Conservation (phyloP, 208 protist genomes). For the Borovskyia barvae region DNA sequence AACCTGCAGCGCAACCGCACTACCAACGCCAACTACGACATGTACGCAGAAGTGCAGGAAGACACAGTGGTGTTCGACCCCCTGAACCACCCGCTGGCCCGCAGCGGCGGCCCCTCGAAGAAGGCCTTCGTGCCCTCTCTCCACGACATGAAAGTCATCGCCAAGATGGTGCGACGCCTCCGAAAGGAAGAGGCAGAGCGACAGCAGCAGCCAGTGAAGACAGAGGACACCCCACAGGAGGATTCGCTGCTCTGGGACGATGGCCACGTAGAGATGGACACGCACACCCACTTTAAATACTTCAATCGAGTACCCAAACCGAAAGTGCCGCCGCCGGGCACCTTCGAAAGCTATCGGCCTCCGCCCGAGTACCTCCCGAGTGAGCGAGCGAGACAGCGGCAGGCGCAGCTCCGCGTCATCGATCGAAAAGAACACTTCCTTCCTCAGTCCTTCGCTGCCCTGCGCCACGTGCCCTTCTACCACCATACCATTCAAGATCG, state of each 20-base stretch:
- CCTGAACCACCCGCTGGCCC: conserved; percentile 91
- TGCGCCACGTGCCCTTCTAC: conserved; percentile 96
- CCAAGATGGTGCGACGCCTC: conserved; percentile 87
- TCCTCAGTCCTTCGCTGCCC: conserved; percentile 88
- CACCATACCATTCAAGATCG: conserved; percentile 95
- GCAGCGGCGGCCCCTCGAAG: conserved; percentile 82
- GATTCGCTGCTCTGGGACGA: conserved; percentile 81
- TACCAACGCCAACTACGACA: conserved; percentile 84
- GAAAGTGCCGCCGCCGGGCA: conserved; percentile 84
- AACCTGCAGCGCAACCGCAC: conserved; percentile 92
- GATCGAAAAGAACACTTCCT: conserved; percentile 94
- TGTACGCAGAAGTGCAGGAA: conserved; percentile 83
- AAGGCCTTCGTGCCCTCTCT: conserved; percentile 77
- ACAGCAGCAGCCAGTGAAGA: conserved; percentile 22
- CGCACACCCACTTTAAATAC: conserved; percentile 87
- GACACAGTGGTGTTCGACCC: conserved; percentile 88
- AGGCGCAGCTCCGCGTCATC: conserved; percentile 84
- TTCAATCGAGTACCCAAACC: conserved; percentile 83
- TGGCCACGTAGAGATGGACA: conserved; percentile 82
- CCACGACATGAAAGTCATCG: conserved; percentile 91
- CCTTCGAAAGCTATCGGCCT: conserved; percentile 98
- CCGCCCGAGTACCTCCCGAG: conserved; percentile 97
- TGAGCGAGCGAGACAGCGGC: conserved; percentile 86
- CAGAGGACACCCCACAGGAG: conserved; percentile 22
- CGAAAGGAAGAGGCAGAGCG: conserved; percentile 51